These are phyloP conservation scores for Aquilaria agallochum DNA, from an alignment of 441 rosid species.

Conservation along the genomic window DNA sequence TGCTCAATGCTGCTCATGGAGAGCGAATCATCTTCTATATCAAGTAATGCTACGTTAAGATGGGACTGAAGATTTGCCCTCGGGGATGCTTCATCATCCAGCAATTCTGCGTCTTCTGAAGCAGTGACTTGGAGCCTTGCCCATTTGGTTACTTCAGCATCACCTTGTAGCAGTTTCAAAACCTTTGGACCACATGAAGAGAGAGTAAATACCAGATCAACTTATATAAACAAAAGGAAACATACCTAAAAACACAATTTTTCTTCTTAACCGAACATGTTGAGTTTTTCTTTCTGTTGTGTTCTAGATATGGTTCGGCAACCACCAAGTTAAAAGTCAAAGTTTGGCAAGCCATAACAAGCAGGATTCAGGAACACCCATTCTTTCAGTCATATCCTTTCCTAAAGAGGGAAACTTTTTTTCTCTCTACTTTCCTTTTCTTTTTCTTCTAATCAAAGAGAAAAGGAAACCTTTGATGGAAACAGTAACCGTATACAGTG, in stretches of 20 bases:
- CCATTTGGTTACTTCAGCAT: conserved; percentile 33
- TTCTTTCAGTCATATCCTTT: no score
- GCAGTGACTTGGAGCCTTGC: conserved; percentile 46
- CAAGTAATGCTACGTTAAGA: conserved; percentile 56
- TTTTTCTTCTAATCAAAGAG: no score
- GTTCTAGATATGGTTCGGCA: no score
- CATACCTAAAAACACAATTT: no score
- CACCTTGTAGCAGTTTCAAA: conserved; percentile 55
- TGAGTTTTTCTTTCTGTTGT: no score
- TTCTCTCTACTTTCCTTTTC: background rate
- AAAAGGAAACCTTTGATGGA: background rate
- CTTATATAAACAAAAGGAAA: background rate
- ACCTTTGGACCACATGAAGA: conserved; percentile 26
- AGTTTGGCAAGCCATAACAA: no score
- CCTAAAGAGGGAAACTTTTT: background rate
- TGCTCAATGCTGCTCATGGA: conserved; percentile 61
- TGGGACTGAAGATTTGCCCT: conserved; percentile 54
- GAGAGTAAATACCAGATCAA: background rate
- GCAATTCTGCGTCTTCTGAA: conserved; percentile 37
- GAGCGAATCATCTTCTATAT: conserved; percentile 51
- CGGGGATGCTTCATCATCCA: conserved; percentile 40
- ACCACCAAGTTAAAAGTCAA: no score
- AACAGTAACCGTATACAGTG: background rate
- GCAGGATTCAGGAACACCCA: no score
- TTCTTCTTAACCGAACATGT: no score